Evolutionary conservation across 1,284 basidiomycete genomes (phyloP).

Genomic region (Wolfiporia cocos): DNA sequence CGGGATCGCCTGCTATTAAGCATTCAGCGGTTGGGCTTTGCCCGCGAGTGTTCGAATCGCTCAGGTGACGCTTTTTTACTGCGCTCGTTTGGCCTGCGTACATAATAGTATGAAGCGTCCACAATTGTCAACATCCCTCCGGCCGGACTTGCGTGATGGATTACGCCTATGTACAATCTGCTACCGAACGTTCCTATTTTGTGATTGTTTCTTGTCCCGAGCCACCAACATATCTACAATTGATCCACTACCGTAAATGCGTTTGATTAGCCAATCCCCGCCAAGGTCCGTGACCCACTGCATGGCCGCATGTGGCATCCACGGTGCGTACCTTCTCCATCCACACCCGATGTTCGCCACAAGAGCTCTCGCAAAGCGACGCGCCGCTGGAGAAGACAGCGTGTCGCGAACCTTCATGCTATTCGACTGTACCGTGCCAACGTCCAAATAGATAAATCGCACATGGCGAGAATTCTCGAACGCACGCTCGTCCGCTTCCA

Average conservation of each 20-base stretch:
- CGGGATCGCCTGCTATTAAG: conserved; percentile 80
- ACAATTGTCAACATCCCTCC: too few relatives aligned
- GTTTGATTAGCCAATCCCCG: conserved; percentile 4
- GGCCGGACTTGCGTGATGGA: too few relatives aligned
- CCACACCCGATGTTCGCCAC: conserved; percentile 17
- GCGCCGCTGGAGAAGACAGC: conserved; percentile 15
- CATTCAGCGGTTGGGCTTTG: conserved; percentile 39
- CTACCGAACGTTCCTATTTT: too few relatives aligned
- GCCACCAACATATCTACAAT: conserved; percentile 10
- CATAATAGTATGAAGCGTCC: too few relatives aligned
- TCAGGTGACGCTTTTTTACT: conserved; percentile 70
- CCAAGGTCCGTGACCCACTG: conserved; percentile 5
- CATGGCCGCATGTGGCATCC: conserved; percentile 11
- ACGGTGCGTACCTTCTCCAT: conserved; percentile 13
- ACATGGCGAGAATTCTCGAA: conserved; percentile 19
- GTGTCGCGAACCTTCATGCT: conserved; percentile 9
- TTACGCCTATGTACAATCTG: too few relatives aligned
- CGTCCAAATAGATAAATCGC: conserved; percentile 17
- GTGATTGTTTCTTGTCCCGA: conserved; percentile 4
- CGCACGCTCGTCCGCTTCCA: too few relatives aligned
- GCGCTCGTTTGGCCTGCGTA: too few relatives aligned
- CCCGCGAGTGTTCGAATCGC: conserved; percentile 85
- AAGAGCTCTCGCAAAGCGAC: conserved; percentile 13
- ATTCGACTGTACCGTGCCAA: conserved; percentile 18
- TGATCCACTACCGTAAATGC: conserved; percentile 10